Evolutionary conservation across 176 grass and related monocot species (phyloP), one percentile per base, ranked within the genome.

Genomic region (Miscanthus lutarioriparius): DNA sequence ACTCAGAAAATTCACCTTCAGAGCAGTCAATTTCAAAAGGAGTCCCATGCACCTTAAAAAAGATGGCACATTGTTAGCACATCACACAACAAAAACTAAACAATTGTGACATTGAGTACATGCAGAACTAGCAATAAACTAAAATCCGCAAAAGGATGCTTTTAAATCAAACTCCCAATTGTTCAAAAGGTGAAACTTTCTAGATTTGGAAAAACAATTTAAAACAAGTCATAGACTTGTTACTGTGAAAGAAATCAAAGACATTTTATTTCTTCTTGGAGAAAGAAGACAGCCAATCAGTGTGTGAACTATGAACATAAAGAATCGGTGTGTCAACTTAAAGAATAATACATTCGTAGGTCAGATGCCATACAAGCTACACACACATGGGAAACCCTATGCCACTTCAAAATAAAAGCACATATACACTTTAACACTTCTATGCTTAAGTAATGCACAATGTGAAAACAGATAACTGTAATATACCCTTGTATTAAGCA

Each of bases 1-100:
- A 98, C 11, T 98, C 95, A 64, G 77, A 87, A 88, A 95, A 95
- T 53, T 98, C 95, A 17, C 87, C 91, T 80, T 93, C 92, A 33
- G 92, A 95, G 62, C 92, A 89, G 87, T 98, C 95, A 53, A 98
- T 87, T 17, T 98, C 84, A 80, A 91, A 98, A 48, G 62, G 25
- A 70, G 95, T 88, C 48, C 92, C 92, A 74, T 85, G 74, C 28
- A 67, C 41, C 95, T 98, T 82, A 22, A 44, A 45, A 62, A 53
- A 51, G 48, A 79, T 41, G 72, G 41, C 1, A 68, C 43, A 43
- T 20, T 45, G 8, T 91, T 82, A 88, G 65, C 22, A 59, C 28
- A 66, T 15, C 44, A 63, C 63, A 77, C 8, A 83, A 47, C 27
- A 86, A 36, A 5, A 84, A 72, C 19, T 11, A 5, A 5, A 27